Base-by-base conservation (phyloP, 768 basidiomycete species). In the Boletus vermiculosoides region DNA sequence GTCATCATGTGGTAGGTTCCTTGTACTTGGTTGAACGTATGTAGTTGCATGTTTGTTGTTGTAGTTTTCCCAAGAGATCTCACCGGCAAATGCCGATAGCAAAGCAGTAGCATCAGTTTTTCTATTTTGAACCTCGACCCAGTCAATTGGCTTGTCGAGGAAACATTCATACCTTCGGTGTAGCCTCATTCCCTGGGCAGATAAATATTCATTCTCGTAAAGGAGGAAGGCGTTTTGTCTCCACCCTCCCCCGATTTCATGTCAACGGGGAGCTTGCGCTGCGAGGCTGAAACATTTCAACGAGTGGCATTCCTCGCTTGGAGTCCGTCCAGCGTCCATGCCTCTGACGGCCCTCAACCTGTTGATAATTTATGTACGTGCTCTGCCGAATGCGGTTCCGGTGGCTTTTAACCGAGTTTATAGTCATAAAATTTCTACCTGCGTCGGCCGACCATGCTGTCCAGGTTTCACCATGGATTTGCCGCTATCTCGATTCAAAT, bases 161-260 rank as follows among this genome's bases (percentile, higher is more conserved):
- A 61, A 49, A 12, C 9, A 3, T 40, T 39, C 36, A 28, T 31
- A 50, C 62, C 67, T 57, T 56, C 47, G 60, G 23, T 52, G 60
- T 34, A 45, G 72, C 65, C 72, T 73, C 70, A 70, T 73, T 73
- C 70, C 68, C 68, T 72, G 69, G 64, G 68, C 11, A 72, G 56
- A 73, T 48, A 15, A 49, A 58, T 2, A 11, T 55, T 41, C 64
- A 56, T 28, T 52, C 58, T 63, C 55, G 59, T 58, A 36, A 36
- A 25, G 13, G 45, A 22, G 18, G 20, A 47, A 48, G 48, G 28
- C 37, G 6, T 28, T 22, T 45, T 30, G 22, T 50, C 44, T 40
- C 28, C 39, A 33, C 40, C 30, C 50, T 44, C 54, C 45, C 49
- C 37, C 23, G 33, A 41, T 23, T 52, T 57, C 30, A 39, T 30